Conservation (phyloP, 768 basidiomycete genomes). For the Hygrophorus pudorinus region DNA sequence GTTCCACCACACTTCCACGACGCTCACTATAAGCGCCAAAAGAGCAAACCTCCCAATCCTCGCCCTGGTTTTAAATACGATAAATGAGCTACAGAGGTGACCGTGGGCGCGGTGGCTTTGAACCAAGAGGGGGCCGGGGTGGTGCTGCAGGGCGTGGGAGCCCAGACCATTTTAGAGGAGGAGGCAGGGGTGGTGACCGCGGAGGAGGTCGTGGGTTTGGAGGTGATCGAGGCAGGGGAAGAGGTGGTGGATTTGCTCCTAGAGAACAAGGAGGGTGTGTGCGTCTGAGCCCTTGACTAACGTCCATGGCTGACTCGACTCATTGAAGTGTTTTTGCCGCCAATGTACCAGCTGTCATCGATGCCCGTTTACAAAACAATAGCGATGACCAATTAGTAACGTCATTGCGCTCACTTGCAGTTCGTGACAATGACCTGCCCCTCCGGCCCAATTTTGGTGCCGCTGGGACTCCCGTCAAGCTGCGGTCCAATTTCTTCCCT, state of each 20-base stretch:
- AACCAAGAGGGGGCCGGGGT: conserved; percentile 18
- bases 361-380: conserved; percentile 30
- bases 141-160: conserved; percentile 20
- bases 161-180: conserved; percentile 13
- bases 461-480: conserved; percentile 32
- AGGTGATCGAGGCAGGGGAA: conserved; percentile 15
- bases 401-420: conserved; percentile 21
- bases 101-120: conserved; percentile 13
- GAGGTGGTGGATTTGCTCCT: conserved; percentile 20
- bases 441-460: conserved; percentile 51
- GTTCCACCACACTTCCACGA: too few relatives aligned
- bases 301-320: not conserved
- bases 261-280: conserved; percentile 31
- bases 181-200: conserved; percentile 20
- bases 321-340: conserved; percentile 1
- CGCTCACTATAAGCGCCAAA: too few relatives aligned
- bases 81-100: conserved; percentile 3
- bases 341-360: conserved; percentile 24
- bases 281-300: not conserved
- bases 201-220: conserved; percentile 19
- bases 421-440: conserved; percentile 36
- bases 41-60: too few relatives aligned
- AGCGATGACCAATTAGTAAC: conserved; percentile 33
- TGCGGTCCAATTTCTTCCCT: conserved; percentile 64
- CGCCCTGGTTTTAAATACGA: too few relatives aligned